phyloP scores from a whole-genome alignment of 371 early-diverging fungal genomes.

The Mucor velutinosus region DNA sequence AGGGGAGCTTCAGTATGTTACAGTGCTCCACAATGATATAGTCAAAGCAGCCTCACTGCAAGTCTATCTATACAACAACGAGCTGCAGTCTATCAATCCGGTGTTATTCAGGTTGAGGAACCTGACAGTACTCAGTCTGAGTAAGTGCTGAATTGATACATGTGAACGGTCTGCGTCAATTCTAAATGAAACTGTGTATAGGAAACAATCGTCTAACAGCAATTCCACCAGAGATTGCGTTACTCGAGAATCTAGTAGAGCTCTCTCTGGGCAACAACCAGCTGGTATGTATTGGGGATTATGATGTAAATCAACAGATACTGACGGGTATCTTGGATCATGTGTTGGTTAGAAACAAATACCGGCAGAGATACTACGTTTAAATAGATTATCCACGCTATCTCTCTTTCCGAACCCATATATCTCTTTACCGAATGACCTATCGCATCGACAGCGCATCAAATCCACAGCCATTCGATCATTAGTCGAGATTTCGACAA shows the following conservation, averaged over 20 bases:
- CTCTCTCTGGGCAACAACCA: conserved; percentile 61
- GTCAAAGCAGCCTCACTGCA: conserved; percentile 50
- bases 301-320: background rate
- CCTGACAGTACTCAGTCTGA: conserved; percentile 57
- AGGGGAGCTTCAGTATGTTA: conserved; percentile 51
- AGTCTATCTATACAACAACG: conserved; percentile 54
- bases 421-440: conserved; percentile 6
- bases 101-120: conserved; percentile 50
- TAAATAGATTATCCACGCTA: conserved; percentile 29
- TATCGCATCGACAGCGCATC: background rate
- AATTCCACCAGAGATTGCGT: conserved; percentile 59
- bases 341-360: conserved; percentile 24
- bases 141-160: conserved; percentile 27
- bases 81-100: conserved; percentile 39
- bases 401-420: conserved; percentile 44
- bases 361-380: conserved; percentile 37
- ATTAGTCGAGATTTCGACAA: conserved; percentile 28
- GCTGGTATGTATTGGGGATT: conserved; percentile 32
- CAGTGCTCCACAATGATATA: conserved; percentile 52
- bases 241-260: conserved; percentile 58
- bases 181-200: conserved; percentile 21
- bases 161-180: background rate
- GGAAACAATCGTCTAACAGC: conserved; percentile 51
- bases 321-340: background rate
- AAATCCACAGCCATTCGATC: conserved; percentile 8